A percentile compares a stretch with the other conserved stretches of the same genome.
Conservation (phyloP, 805 yeast species). For the Starmera amethionina region DNA sequence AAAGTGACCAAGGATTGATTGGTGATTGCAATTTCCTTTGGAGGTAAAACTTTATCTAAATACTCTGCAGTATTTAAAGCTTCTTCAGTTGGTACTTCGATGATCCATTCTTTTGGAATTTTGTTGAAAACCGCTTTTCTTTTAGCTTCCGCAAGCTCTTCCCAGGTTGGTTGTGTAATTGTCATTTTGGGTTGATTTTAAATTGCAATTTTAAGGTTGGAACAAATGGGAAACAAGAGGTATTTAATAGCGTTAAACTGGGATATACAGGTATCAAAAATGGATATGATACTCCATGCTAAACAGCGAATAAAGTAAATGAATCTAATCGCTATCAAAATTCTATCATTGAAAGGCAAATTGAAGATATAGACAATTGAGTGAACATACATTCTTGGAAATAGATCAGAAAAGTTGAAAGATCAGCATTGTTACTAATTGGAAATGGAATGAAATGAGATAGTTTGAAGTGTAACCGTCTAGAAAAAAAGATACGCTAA, state of each 20-base stretch:
- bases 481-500: too few relatives aligned
- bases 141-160: slow-evolving; percentile 7
- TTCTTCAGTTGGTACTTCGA: background rate
- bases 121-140: slow-evolving; percentile 5
- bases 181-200: background rate
- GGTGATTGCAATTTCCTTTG: slow-evolving; percentile 1
- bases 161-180: slow-evolving; percentile 8
- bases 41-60: slow-evolving; percentile 3
- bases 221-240: background rate
- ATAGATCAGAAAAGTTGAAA: too few relatives aligned
- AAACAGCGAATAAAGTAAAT: background rate
- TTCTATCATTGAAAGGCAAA: too few relatives aligned
- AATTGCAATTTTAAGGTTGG: background rate
- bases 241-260: background rate
- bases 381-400: too few relatives aligned
- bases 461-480: too few relatives aligned
- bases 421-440: too few relatives aligned
- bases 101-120: slow-evolving; percentile 7
- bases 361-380: too few relatives aligned
- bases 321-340: too few relatives aligned
- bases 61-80: slow-evolving; percentile 1
- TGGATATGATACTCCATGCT: background rate
- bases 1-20: background rate
- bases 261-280: background rate
- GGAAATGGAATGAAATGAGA: too few relatives aligned